These are phyloP conservation scores for Chenopodium berlandieri DNA, from an alignment of 148 eudicot genomes.

Conservation along the genomic window DNA sequence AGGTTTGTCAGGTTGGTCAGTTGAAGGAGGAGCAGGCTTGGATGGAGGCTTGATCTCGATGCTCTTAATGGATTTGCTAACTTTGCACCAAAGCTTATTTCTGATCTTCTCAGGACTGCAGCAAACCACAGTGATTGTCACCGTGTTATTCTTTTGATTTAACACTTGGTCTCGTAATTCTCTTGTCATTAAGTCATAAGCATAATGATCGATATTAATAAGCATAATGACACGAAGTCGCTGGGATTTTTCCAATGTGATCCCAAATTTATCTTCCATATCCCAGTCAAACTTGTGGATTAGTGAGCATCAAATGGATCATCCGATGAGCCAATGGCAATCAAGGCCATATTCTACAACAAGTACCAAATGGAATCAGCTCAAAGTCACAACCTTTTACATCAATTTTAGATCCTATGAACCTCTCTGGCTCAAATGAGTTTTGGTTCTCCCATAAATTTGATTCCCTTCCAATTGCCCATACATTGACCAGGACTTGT, in stretches of 20 bases:
- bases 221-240: background rate
- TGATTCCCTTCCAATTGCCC: conserved; percentile 15
- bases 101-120: conserved; percentile 80
- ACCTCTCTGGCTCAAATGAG: conserved; percentile 1
- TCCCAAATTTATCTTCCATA: conserved; percentile 7
- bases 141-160: conserved; percentile 43
- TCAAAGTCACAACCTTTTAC: conserved; percentile 12
- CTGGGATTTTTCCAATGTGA: background rate
- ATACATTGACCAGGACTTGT: conserved; percentile 6
- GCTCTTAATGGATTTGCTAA: conserved; percentile 55
- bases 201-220: too few relatives aligned
- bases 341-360: conserved; percentile 10
- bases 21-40: conserved; percentile 9
- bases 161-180: conserved; percentile 52
- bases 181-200: conserved; percentile 34
- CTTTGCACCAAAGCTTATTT: conserved; percentile 68
- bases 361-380: conserved; percentile 9
- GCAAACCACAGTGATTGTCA: conserved; percentile 67
- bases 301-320: background rate
- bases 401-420: background rate
- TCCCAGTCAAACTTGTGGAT: background rate
- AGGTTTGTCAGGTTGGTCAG: conserved; percentile 32
- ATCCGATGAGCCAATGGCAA: conserved; percentile 7
- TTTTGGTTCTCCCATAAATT: background rate
- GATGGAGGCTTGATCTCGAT: conserved; percentile 54